A percentile compares a stretch with the other conserved stretches of the same genome.
Conservation (phyloP, 495 filamentous ascomycete genomes). For the Extremus antarcticus region DNA sequence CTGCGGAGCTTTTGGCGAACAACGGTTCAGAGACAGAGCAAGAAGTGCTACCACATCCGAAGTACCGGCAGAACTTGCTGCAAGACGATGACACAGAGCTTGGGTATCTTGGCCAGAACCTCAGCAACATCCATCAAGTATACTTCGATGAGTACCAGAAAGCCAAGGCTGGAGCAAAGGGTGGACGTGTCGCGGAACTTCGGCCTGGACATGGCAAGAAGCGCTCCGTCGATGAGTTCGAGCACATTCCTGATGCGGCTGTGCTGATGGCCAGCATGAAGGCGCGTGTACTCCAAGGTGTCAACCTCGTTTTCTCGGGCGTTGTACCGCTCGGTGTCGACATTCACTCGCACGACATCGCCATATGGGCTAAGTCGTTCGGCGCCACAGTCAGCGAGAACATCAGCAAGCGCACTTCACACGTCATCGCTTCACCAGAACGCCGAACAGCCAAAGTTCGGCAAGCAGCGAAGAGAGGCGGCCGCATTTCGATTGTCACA, state of each 20-base stretch:
- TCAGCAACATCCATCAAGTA: conserved; percentile 59
- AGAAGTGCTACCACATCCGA: conserved; percentile 22
- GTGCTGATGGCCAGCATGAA: conserved; percentile 72
- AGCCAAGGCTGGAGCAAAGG: conserved; percentile 37
- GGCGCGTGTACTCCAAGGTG: conserved; percentile 52
- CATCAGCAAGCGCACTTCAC: conserved; percentile 49
- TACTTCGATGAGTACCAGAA: conserved; percentile 78
- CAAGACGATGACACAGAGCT: conserved; percentile 79
- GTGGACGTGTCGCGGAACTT: conserved; percentile 49
- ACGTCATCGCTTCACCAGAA: conserved; percentile 60
- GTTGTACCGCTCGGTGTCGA: conserved; percentile 74
- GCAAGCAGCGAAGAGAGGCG: conserved; percentile 54
- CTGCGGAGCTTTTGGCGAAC: conserved; percentile 37
- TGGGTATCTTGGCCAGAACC: conserved; percentile 55
- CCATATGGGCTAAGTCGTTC: conserved; percentile 71
- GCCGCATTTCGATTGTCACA: conserved; percentile 73
- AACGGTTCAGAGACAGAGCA: conserved; percentile 23
- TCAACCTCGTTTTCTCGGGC: conserved; percentile 74
- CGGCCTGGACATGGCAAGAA: conserved; percentile 43
- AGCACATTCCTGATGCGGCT: conserved; percentile 74
- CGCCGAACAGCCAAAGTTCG: conserved; percentile 76
- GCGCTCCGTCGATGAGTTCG: conserved; percentile 43
- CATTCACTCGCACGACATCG: conserved; percentile 61
- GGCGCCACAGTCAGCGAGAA: conserved; percentile 60
- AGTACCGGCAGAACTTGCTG: conserved; percentile 64